Evolutionary conservation across 306 rosid genomes (phyloP), one percentile per base, ranked within the genome.

Genomic region (Fragaria vesca): DNA sequence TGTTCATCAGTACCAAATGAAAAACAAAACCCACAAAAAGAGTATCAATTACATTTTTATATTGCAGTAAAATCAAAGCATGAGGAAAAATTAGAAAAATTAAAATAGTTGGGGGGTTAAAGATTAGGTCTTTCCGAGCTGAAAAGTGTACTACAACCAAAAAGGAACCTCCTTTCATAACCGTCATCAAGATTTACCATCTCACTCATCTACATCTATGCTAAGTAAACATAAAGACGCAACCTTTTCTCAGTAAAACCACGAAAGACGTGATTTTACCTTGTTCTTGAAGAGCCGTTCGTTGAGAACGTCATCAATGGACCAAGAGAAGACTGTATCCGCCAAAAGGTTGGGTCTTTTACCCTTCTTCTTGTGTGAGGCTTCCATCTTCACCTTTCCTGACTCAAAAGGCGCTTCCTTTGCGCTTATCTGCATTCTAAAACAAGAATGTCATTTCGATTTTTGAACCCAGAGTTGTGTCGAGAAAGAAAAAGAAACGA

Each of bases 291-390:
- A 86, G 17, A 88, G 86, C 32, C 82, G 72, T 30, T 83, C n/a
- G 16, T 81, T 75, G 78, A 78, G 65, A 71, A 88, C 80, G 66
- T 90, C 86, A 67, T 86, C 69, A n/a, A 90, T 73, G 32, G 92
- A 79, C 93, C 93, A 90, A 20, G 91, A 83, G 69, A 88, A 73
- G 4, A 90, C 45, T 16, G 36, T 70, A 63, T 87, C 69, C 79
- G 74, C 62, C 28, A 51, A 51, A 16, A 51, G 57, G n/a, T 16
- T 1, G 21, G 8, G 57, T 16, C n/a, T 51, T 51, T 51, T 51
- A 51, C n/a, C n/a, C 8, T 51, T 51, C 17, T 16, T 51, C n/a
- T 17, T 51, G 8, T 16, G 8, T 2, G 57, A 51, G 17, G 21
- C 21, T 51, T 51, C 57, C 57, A 51, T 51, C 57, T 16, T 16